Evolutionary conservation across 768 basidiomycete genomes (phyloP).

Genomic region (Suillus paluster): DNA sequence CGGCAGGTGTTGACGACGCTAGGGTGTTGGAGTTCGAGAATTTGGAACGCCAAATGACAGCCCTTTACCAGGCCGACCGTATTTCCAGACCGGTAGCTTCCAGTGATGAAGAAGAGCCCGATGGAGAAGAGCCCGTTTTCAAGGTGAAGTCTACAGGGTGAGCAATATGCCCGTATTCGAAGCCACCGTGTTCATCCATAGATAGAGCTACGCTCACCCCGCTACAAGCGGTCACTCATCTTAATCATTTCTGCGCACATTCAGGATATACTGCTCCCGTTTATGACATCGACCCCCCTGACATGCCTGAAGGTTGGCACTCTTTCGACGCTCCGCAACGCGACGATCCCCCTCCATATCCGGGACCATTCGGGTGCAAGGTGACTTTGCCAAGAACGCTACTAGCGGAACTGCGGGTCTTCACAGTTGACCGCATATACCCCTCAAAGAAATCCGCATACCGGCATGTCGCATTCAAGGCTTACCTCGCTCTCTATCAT

Average conservation of each 20-base stretch:
- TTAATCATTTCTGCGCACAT: slow-evolving; percentile 73
- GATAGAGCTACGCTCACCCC: slow-evolving; percentile 73
- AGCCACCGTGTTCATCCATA: background rate
- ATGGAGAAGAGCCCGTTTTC: slow-evolving; percentile 47
- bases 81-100: slow-evolving; percentile 12
- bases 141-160: slow-evolving; percentile 67
- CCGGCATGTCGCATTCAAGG: slow-evolving; percentile 71
- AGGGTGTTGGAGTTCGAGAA: slow-evolving; percentile 58
- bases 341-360: slow-evolving; percentile 31
- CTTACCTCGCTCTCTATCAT: slow-evolving; percentile 63
- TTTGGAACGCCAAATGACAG: slow-evolving; percentile 64
- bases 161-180: slow-evolving; percentile 19
- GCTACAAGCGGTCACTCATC: slow-evolving; percentile 66
- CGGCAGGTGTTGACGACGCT: slow-evolving; percentile 44
- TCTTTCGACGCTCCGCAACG: slow-evolving; percentile 35
- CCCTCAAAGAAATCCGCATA: slow-evolving; percentile 63
- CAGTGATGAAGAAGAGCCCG: slow-evolving; percentile 30
- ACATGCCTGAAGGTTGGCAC: slow-evolving; percentile 66
- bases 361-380: slow-evolving; percentile 67
- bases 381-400: slow-evolving; percentile 65
- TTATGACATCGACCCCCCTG: slow-evolving; percentile 70
- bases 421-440: slow-evolving; percentile 54
- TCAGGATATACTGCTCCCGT: slow-evolving; percentile 54
- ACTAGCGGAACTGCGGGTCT: slow-evolving; percentile 54
- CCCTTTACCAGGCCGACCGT: slow-evolving; percentile 53